Evolutionary conservation across 192 early-diverging fungal species (phyloP), one percentile per base, ranked within the genome.

Genomic region (Martensiomyces pterosporus): DNA sequence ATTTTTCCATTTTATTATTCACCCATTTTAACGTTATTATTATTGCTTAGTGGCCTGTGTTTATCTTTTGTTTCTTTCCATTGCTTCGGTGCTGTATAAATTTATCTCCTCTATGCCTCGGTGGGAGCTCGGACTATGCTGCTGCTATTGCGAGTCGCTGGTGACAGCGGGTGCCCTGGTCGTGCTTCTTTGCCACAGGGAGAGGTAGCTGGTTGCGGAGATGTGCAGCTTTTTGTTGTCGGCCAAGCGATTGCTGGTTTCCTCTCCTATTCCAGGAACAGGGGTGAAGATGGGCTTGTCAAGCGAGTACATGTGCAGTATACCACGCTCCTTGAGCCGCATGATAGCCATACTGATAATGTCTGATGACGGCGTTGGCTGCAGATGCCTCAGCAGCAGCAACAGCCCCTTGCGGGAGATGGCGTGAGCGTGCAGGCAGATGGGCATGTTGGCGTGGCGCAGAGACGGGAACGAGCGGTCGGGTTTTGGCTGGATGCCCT

Each of bases 271-370:
- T 39, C 17, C 41, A 19, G 55, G 58, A 6, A 35, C 34, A 10
- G 55, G 52, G 4, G 47, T 27, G 39, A 67, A 60, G 9, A 55
- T 47, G 5, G 64, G 57, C 0, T 39, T 55, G 24, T 52, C 64
- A 2, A 67, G 47, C 29, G 64, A 67, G 57, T 60, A 67, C 52
- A 56, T 55, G 24, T 52, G 52, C 18, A 67, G 47, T 14, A 51
- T 24, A 3, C 52, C 52, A 2, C 49, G 35, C 40, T 60, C 64
- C 49, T 60, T 60, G 22, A 60, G 47, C 0, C 57, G 52, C 64
- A 60, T 67, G 22, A 67, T 60, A 6, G 52, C 57, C 50, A 67
- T 51, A 18, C 40, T 49, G 15, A 67, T 51, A 3, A 52, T 52
- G 15, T 60, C 57, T 3, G 53, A 52, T 0, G 34, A 38, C 13